Conservation (phyloP, 345 rosid genomes). For the Dipteronia dyeriana region DNA sequence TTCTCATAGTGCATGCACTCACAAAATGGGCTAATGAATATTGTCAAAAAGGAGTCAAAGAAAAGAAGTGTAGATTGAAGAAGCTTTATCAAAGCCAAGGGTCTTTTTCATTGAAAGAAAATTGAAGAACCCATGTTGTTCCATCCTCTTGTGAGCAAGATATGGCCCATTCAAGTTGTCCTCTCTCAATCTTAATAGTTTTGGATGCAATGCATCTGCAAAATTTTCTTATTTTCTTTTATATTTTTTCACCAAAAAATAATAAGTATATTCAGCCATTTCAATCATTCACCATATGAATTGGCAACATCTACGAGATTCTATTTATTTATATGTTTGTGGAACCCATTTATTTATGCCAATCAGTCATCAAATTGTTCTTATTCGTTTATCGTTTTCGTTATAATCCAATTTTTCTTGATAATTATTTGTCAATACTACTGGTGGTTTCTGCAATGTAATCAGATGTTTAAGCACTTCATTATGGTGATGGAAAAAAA, state of each 20-base stretch:
- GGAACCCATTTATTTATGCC: constrained; percentile 24
- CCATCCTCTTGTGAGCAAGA: constrained; percentile 38
- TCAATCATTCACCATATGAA: constrained; percentile 38
- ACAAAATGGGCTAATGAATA: constrained; percentile 12
- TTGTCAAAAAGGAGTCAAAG: constrained; percentile 31
- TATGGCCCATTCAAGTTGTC: constrained; percentile 57
- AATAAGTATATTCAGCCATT: constrained; percentile 13
- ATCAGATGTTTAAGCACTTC: too few relatives aligned
- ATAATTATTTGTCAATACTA: too few relatives aligned
- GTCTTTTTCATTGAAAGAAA: constrained; percentile 22
- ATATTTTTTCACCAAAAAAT: not conserved
- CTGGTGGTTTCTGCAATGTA: too few relatives aligned
- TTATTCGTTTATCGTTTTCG: constrained; percentile 22
- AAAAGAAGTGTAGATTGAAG: constrained; percentile 13
- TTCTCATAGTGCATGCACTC: constrained; percentile 17
- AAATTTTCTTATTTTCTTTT: not conserved
- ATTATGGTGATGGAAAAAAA: too few relatives aligned
- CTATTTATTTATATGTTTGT: constrained; percentile 22
- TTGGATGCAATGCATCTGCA: constrained; percentile 45
- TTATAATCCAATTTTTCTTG: not conserved
- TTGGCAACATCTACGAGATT: constrained; percentile 43
- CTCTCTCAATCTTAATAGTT: constrained; percentile 17
- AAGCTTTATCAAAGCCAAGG: constrained; percentile 18
- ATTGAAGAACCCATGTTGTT: constrained; percentile 34
- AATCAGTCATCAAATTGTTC: constrained; percentile 26